Percentiles rank a stretch among this genome's conserved stretches.
Evolutionary conservation across 2,329 filamentous ascomycete species (phyloP).

Genomic region (Stachybotrys elegans): DNA sequence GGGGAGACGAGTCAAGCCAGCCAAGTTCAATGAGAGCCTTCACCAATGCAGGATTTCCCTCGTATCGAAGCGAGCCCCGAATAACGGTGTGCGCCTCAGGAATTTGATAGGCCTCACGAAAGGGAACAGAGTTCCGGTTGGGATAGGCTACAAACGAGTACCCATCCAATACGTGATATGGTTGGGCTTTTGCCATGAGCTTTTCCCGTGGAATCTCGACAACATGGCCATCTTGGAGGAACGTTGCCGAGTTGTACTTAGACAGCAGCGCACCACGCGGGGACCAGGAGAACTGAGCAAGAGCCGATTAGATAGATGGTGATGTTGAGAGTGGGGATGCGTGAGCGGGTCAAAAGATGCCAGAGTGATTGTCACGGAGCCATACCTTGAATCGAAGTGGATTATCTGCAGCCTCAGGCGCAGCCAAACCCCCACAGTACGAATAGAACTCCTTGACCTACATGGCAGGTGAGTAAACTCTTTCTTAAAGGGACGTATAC

Average conservation of each 20-base stretch:
- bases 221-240: slow-evolving; percentile 58
- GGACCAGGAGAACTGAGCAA: slow-evolving; percentile 59
- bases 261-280: slow-evolving; percentile 64
- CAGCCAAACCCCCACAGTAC: slow-evolving; percentile 60
- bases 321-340: too few relatives aligned
- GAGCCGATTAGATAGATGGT: too few relatives aligned
- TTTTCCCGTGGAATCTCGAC: slow-evolving; percentile 32
- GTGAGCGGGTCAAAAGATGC: too few relatives aligned
- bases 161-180: slow-evolving; percentile 51
- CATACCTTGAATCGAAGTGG: slow-evolving; percentile 7
- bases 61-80: slow-evolving; percentile 62
- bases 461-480: too few relatives aligned
- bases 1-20: slow-evolving; percentile 39
- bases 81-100: slow-evolving; percentile 65
- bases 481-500: too few relatives aligned
- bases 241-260: slow-evolving; percentile 59
- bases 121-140: slow-evolving; percentile 64
- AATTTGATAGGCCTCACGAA: slow-evolving; percentile 62
- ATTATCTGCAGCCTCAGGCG: slow-evolving; percentile 53
- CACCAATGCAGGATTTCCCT: slow-evolving; percentile 65
- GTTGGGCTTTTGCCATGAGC: slow-evolving; percentile 62
- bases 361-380: too few relatives aligned
- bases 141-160: slow-evolving; percentile 68
- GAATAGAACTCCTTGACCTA: slow-evolving; percentile 56
- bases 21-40: slow-evolving; percentile 64